These are phyloP conservation scores for Aspergillus brasiliensis DNA, from an alignment of 2,329 filamentous ascomycete species.

Conservation along the genomic window DNA sequence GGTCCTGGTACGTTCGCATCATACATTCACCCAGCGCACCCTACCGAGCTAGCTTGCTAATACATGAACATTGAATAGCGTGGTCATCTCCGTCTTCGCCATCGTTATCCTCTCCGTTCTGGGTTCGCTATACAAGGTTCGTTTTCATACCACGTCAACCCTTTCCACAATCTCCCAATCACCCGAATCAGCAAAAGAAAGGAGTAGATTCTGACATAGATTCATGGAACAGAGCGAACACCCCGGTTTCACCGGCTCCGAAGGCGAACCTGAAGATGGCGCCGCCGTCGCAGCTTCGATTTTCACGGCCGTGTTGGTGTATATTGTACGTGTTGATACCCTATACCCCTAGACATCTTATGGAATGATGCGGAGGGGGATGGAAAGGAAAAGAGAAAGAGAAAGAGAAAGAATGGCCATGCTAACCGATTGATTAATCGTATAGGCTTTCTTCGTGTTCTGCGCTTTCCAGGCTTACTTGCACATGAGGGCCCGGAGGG, in stretches of 20 bases:
- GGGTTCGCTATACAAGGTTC: constrained; percentile 71
- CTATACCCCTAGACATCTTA: neutral
- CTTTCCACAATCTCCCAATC: neutral
- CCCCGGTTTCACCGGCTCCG: constrained; percentile 79
- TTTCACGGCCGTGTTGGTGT: constrained; percentile 85
- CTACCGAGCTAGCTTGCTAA: constrained; percentile 14
- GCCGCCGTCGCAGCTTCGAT: constrained; percentile 79
- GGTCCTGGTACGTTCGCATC: constrained; percentile 74
- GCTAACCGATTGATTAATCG: neutral
- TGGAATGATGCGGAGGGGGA: too few relatives aligned
- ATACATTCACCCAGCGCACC: constrained; percentile 12
- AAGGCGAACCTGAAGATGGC: constrained; percentile 70
- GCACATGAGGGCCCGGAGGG: constrained; percentile 78
- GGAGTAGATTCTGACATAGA: neutral
- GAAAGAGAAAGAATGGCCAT: neutral
- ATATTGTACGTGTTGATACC: constrained; percentile 66
- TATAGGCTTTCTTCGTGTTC: constrained; percentile 83
- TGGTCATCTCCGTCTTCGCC: constrained; percentile 65
- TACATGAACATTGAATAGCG: constrained; percentile 54
- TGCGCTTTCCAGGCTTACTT: constrained; percentile 87
- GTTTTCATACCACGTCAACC: constrained; percentile 28
- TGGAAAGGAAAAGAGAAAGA: neutral
- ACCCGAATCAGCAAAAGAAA: neutral
- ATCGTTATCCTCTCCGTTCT: constrained; percentile 67
- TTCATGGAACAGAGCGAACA: constrained; percentile 59